Percentiles rank a stretch among this genome's conserved stretches.
phyloP scores from a whole-genome alignment of 2,329 filamentous ascomycete species.

The Trichoderma simmonsii region DNA sequence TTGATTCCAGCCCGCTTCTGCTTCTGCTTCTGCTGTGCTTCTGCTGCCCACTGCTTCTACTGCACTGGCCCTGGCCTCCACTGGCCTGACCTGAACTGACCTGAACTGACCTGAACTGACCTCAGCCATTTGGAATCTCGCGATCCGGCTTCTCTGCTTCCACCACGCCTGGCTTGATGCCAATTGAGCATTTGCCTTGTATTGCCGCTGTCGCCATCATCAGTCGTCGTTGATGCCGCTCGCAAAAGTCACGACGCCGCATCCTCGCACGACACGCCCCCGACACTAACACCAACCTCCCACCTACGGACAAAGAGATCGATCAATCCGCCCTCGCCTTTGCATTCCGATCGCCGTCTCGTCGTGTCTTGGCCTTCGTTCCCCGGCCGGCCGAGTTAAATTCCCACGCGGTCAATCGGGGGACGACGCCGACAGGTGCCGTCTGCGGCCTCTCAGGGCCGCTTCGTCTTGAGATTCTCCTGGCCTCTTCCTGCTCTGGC shows the following conservation, averaged over 20 bases:
- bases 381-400: background rate
- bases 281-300: background rate
- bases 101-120: background rate
- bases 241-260: background rate
- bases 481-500: slow-evolving; percentile 2
- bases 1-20: background rate
- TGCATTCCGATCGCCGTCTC: background rate
- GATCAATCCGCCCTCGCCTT: background rate
- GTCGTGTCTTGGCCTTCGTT: background rate
- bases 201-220: background rate
- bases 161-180: background rate
- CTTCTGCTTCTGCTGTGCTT: background rate
- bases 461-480: background rate
- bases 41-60: no score
- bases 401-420: background rate
- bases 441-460: slow-evolving; percentile 17
- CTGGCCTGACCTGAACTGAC: background rate
- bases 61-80: background rate
- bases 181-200: background rate
- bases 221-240: background rate
- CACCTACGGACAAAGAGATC: background rate
- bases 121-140: slow-evolving; percentile 5
- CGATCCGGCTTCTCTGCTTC: background rate
- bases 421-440: slow-evolving; percentile 8
- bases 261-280: background rate